Percentiles rank a stretch among this genome's conserved stretches.
phyloP scores from a whole-genome alignment of 495 filamentous ascomycete genomes.

The Letharia columbiana region DNA sequence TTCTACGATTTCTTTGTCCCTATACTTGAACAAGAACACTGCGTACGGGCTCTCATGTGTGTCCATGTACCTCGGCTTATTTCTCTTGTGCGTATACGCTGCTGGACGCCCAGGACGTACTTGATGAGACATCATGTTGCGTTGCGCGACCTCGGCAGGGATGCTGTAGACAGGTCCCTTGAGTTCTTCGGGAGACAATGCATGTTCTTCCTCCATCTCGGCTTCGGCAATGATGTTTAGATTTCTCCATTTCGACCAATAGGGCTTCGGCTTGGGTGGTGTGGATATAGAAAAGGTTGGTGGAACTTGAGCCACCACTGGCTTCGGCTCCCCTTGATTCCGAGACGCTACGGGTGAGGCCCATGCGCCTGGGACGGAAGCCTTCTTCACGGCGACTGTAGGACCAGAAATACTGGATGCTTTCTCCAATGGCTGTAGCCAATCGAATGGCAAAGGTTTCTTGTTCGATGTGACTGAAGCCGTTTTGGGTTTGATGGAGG shows the following conservation, averaged over 20 bases:
- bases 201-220: not conserved
- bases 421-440: slow-evolving; percentile 2
- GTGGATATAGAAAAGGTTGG: not conserved
- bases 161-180: slow-evolving; percentile 17
- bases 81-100: slow-evolving; percentile 31
- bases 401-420: not conserved
- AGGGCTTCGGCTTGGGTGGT: slow-evolving; percentile 15
- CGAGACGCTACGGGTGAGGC: not conserved
- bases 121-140: slow-evolving; percentile 24
- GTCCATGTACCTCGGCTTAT: slow-evolving; percentile 36
- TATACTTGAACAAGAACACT: slow-evolving; percentile 42
- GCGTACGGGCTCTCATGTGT: slow-evolving; percentile 37
- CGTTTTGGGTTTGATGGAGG: slow-evolving; percentile 3
- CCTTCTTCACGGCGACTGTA: not conserved
- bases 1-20: slow-evolving; percentile 25
- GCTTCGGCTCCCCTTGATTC: not conserved
- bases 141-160: slow-evolving; percentile 13
- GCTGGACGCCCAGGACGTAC: slow-evolving; percentile 32
- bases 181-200: not conserved
- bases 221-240: not conserved
- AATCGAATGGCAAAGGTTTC: slow-evolving; percentile 2
- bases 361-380: slow-evolving; percentile 7
- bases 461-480: not conserved
- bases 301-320: slow-evolving; percentile 2
- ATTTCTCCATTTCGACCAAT: slow-evolving; percentile 21